Conservation (phyloP, 352 stramenopile genomes). For the Phytophthora parvispora region DNA sequence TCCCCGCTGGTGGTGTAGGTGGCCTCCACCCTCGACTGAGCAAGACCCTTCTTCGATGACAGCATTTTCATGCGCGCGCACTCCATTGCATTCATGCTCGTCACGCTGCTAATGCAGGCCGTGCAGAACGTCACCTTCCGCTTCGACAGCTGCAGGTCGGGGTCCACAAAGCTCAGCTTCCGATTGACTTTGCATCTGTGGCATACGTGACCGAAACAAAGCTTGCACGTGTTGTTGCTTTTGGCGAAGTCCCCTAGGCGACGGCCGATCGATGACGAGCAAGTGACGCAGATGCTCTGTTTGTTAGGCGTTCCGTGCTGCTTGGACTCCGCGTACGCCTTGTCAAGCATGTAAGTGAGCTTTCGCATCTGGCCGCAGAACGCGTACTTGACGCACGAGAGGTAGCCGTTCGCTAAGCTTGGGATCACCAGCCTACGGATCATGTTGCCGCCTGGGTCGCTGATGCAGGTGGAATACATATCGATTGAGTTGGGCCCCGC, state of each 20-base stretch:
- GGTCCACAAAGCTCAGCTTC: conserved; percentile 13
- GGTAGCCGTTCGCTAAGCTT: neutral
- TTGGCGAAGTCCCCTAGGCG: conserved; percentile 11
- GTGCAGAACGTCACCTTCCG: conserved; percentile 13
- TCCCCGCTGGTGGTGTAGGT: neutral
- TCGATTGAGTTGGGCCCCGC: conserved; percentile 4
- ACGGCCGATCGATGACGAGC: conserved; percentile 2
- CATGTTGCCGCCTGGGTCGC: conserved; percentile 21
- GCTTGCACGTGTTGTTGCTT: conserved; percentile 6
- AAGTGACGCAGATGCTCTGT: conserved; percentile 10
- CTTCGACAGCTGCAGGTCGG: conserved; percentile 11
- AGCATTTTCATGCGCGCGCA: neutral
- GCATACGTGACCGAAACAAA: conserved; percentile 11
- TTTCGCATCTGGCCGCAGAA: conserved; percentile 16
- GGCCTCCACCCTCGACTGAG: neutral
- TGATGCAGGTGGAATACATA: conserved; percentile 12
- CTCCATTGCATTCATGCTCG: conserved; percentile 1
- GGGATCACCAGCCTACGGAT: conserved; percentile 10
- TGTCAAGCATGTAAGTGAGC: conserved; percentile 7
- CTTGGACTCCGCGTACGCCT: conserved; percentile 8
- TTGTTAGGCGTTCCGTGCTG: conserved; percentile 7
- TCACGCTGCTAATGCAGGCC: neutral
- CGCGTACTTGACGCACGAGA: conserved; percentile 14
- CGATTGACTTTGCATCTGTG: conserved; percentile 3
- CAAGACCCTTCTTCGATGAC: neutral